Percentiles rank a stretch among this genome's conserved stretches.
These are phyloP conservation scores for Suillus occidentalis DNA, from an alignment of 768 basidiomycete species.

Conservation along the genomic window DNA sequence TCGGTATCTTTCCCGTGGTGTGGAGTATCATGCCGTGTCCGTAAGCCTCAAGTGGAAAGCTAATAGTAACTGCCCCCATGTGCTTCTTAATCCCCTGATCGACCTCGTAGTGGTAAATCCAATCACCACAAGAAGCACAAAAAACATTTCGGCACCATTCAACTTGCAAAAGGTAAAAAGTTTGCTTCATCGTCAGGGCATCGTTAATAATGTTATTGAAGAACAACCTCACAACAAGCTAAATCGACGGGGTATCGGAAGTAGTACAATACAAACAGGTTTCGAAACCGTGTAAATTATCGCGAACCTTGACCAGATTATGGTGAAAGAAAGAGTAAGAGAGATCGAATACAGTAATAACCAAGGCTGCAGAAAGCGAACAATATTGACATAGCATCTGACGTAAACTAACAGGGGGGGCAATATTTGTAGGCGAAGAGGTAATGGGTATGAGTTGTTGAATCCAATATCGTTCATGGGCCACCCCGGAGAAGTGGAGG, in stretches of 20 bases:
- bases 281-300: constrained; percentile 4
- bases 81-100: constrained; percentile 11
- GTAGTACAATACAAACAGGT: constrained; percentile 7
- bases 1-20: not conserved
- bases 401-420: constrained; percentile 29
- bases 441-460: not conserved
- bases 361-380: constrained; percentile 28
- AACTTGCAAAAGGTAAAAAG: constrained; percentile 6
- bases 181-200: not conserved
- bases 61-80: not conserved
- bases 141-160: constrained; percentile 18
- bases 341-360: constrained; percentile 26
- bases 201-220: constrained; percentile 1
- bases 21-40: constrained; percentile 1
- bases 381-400: constrained; percentile 27
- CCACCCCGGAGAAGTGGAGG: constrained; percentile 34
- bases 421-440: constrained; percentile 13
- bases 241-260: constrained; percentile 11
- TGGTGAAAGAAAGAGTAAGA: constrained; percentile 3
- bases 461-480: constrained; percentile 12
- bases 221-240: not conserved
- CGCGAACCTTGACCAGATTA: constrained; percentile 2
- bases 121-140: constrained; percentile 3
- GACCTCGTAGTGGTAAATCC: constrained; percentile 8
- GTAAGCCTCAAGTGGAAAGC: constrained; percentile 1